Base-by-base conservation (phyloP, 148 eudicot genomes). In the Arctostaphylos glauca region DNA sequence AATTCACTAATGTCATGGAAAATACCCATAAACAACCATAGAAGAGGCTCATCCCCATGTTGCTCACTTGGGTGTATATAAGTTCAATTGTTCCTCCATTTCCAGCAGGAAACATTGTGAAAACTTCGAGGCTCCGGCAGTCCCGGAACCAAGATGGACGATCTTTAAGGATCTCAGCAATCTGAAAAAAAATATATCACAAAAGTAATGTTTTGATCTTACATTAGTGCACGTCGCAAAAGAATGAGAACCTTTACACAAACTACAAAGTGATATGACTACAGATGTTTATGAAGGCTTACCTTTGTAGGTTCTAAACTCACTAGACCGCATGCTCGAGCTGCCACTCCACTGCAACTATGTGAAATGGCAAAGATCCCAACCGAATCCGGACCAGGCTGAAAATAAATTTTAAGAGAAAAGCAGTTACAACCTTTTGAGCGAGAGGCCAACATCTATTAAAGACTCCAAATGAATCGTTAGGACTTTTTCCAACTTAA, bases 341-440 rank as follows among this genome's bases (percentile, higher is more conserved):
- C 99, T 86, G 99, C 99, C 91, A 96, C 98, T 86, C 98, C 98
- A 85, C 83, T 88, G 84, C 94, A 87, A 82, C 91, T 89, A 76
- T 91, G 94, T 84, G 99, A 94, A 89, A 96, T 93, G 88, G 99
- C 95, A 88, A 96, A 94, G 86, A 96, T 94, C 88, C 99, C 99
- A 90, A 94, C 98, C 84, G 94, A 93, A 87, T 93, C 99, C 95
- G 99, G 99, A 96, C 99, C 99, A 96, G 99, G 99, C 99, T 95
- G 89, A 78, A 25, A 83, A 85, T 9, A 62, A 73, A 44, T 56
- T 25, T 15, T 25, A 23, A 66, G 50, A 70, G 71, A 73, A 74
- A 25, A 81, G 14, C 9, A 25, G 38, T 70, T 86, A 86, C 71
- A 19, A 46, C 77, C 18, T 16, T 67, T 67, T 7, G 48, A 7